These are phyloP conservation scores for Fomes fomentarius DNA, from an alignment of 1,284 basidiomycete species.

Conservation along the genomic window DNA sequence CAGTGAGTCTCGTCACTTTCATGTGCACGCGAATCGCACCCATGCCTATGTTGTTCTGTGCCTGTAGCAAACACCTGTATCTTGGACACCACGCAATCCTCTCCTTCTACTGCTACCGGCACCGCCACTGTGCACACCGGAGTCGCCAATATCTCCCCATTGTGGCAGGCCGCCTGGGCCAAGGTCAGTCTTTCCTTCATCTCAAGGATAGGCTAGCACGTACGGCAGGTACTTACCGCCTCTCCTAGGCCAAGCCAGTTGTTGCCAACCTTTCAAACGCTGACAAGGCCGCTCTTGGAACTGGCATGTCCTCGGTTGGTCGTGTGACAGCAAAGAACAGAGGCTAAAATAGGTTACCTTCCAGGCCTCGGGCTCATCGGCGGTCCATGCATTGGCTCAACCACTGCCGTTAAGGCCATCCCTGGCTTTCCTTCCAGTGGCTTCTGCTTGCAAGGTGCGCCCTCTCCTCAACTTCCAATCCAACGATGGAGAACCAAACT, in stretches of 20 bases:
- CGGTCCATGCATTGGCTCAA: constrained; percentile 71
- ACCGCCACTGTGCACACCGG: constrained; percentile 12
- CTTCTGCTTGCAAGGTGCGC: constrained; percentile 65
- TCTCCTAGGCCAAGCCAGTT: constrained; percentile 51
- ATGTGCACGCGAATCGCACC: neutral
- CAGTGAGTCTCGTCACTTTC: constrained; percentile 7
- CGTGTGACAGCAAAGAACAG: neutral
- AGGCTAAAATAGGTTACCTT: neutral
- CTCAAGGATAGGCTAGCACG: neutral
- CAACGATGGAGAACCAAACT: too few species aligned
- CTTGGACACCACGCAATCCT: neutral
- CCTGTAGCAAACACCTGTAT: constrained; percentile 16
- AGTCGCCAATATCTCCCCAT: constrained; percentile 47
- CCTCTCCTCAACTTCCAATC: too few species aligned
- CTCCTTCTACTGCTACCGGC: neutral
- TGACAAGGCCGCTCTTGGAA: constrained; percentile 60
- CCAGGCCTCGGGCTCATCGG: constrained; percentile 42
- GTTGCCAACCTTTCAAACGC: constrained; percentile 52
- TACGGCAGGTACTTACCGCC: neutral
- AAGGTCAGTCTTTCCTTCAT: constrained; percentile 41
- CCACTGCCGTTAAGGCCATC: constrained; percentile 57
- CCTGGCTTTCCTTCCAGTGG: constrained; percentile 57
- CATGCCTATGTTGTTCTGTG: neutral
- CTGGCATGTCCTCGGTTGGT: constrained; percentile 40
- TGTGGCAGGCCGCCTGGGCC: constrained; percentile 54